Evolutionary conservation across 768 basidiomycete species (phyloP).

Genomic region (Boletellus ananas): DNA sequence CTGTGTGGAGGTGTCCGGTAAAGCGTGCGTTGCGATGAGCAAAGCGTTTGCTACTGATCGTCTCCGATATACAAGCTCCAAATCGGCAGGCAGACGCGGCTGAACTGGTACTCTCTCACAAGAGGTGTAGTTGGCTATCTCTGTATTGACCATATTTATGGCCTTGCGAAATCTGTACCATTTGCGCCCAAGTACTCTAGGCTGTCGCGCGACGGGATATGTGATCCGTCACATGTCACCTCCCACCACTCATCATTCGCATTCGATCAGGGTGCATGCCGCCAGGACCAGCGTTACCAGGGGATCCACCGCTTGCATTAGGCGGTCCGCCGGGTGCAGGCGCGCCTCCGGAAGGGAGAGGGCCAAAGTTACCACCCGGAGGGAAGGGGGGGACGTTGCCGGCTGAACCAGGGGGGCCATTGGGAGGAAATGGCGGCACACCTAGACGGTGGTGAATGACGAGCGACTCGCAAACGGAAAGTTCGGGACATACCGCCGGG

Average conservation of each 20-base stretch:
- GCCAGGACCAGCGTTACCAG: conserved; percentile 47
- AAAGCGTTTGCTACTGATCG: conserved; percentile 21
- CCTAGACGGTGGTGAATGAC: conserved; percentile 22
- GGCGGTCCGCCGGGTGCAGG: conserved; percentile 45
- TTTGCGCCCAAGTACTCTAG: not conserved
- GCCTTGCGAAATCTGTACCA: not conserved
- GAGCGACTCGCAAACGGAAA: not conserved
- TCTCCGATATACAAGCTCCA: conserved; percentile 15
- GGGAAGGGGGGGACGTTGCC: conserved; percentile 32
- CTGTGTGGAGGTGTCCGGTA: conserved; percentile 36
- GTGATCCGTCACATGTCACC: conserved; percentile 3
- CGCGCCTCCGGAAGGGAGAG: conserved; percentile 37
- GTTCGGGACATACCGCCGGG: conserved; percentile 41
- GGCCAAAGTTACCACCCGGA: conserved; percentile 32
- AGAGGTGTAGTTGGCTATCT: not conserved
- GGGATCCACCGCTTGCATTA: conserved; percentile 22
- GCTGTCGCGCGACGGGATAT: not conserved
- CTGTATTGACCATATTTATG: not conserved
- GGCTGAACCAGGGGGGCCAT: conserved; percentile 29
- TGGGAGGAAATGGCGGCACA: conserved; percentile 53
- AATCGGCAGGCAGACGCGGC: not conserved
- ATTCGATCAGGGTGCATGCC: conserved; percentile 83
- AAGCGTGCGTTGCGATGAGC: conserved; percentile 16
- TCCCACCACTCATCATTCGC: conserved; percentile 62
- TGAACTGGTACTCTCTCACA: not conserved